Base-by-base conservation (phyloP, 148 eudicot genomes). In the Vaccinium macrocarpon region DNA sequence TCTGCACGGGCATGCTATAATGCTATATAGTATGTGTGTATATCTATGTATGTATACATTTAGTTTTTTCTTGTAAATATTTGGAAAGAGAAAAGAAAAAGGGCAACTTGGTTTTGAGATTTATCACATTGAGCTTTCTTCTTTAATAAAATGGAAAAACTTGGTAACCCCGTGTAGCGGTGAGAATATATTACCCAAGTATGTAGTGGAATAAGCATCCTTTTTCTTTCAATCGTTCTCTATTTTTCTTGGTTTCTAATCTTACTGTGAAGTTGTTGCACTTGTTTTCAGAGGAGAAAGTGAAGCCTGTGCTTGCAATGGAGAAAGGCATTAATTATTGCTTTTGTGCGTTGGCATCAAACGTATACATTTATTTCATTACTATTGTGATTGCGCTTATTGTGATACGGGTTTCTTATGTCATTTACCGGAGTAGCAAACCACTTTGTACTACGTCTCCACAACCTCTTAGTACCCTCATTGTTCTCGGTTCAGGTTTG, bases 401-500 rank as follows among this genome's bases (percentile, higher is more conserved):
- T 42, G 73, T 85, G 74, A 68, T 89, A 64, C 93, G 98, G 38
- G 50, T 91, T 73, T 4, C 89, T 2, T 94, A 89, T 68, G 91
- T 94, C 82, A 51, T 94, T 18, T 82, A 84, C 81, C 85, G 84
- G 84, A 92, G 87, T 42, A 89, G 95, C 27, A 92, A 93, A 85
- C 90, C 94, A 11, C 87, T 86, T 49, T 83, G 78, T 21, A 83
- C 70, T 8, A 76, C 29, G 48, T 73, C 89, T 80, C 77, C 81
- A 75, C 86, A 85, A 49, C 89, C 93, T 76, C 86, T 90, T 52
- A 93, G 93, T 81, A 94, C 98, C 27, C 94, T 96, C 48, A 87
- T 94, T 80, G 93, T 96, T 88, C 92, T 96, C 59, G 98, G 98
- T 84, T 96, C 98, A 88, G 98, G 98, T 95, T 6, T 52, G 91